Evolutionary conservation across 805 yeast species (phyloP), one percentile per base, ranked within the genome.

Genomic region (Candida nonsorbophila): DNA sequence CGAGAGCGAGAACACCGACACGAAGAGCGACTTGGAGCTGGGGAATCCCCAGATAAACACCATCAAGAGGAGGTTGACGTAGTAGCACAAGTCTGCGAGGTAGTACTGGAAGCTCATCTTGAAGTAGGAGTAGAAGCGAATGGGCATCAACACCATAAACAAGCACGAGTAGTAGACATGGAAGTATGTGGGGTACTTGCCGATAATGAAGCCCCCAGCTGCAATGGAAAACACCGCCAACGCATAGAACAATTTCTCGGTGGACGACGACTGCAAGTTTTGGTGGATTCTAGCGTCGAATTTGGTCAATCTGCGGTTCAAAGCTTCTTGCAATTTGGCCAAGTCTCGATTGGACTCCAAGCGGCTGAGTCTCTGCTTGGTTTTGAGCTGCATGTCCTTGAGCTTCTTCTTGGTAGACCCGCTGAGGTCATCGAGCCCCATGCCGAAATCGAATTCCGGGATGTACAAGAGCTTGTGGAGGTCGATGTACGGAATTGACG

Each of bases 21-120:
- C 75, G 57, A 82, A 90, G 14, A 90, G 62, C 42, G 78, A 72
- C 22, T 68, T 66, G 2, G 94, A 84, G 19, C 66, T 47, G 0
- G 98, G 97, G 38, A 79, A 77, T 4, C 77, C 63, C 97, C 97
- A 90, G 18, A 90, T 69, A 48, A 74, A 90, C 1, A 76, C 39
- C 42, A 88, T 45, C 27, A 84, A 58, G 34, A 90, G 56, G 8
- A 75, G 43, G 48, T 90, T 92, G 25, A 84, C 97, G 52, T 81
- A 92, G 55, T 90, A 90, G 57, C 98, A 90, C 41, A 90, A 67
- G 55, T 90, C 97, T 1, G 95, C 97, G 48, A 92, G 62, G 51
- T 78, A 90, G 54, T 84, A 90, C 37, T 88, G 95, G 58, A 70
- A 85, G 6, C 84, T 74, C 28, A 67, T 70, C 53, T 83, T 84